Evolutionary conservation across 73 alveolate species (phyloP).

Genomic region (Effrenium voratum): DNA sequence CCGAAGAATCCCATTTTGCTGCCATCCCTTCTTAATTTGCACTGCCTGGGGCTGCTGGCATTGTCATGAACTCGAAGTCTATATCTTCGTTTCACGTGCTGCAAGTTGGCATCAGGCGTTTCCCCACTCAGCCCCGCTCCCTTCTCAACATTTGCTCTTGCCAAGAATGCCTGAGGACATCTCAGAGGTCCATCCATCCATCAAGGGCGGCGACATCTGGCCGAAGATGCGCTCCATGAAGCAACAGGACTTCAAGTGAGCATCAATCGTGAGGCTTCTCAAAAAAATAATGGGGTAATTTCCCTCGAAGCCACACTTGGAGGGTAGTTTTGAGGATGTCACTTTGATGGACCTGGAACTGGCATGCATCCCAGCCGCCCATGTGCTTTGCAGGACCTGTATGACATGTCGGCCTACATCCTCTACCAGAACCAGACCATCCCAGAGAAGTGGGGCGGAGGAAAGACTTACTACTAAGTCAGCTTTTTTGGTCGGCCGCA

Average conservation of each 20-base stretch:
- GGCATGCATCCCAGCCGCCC: too few species aligned
- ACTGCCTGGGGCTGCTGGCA: too few species aligned
- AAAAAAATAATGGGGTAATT: too few species aligned
- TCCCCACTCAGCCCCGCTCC: not conserved
- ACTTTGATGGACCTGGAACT: too few species aligned
- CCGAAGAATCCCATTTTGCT: not conserved
- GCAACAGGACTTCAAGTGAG: slow-evolving; percentile 29
- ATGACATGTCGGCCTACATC: slow-evolving; percentile 90
- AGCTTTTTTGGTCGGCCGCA: not conserved
- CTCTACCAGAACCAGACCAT: slow-evolving; percentile 76
- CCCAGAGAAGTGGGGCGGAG: slow-evolving; percentile 91
- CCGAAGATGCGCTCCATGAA: slow-evolving; percentile 87
- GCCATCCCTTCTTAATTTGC: too few species aligned
- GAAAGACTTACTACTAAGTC: slow-evolving; percentile 72
- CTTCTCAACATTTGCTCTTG: not conserved
- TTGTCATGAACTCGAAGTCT: not conserved
- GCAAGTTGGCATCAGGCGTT: not conserved
- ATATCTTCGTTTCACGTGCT: not conserved
- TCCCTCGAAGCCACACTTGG: too few species aligned
- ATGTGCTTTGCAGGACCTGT: slow-evolving; percentile 20
- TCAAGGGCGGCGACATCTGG: slow-evolving; percentile 76
- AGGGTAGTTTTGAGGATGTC: too few species aligned
- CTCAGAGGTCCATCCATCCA: slow-evolving; percentile 71
- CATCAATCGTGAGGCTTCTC: too few species aligned
- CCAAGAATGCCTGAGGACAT: not conserved